Evolutionary conservation across 495 filamentous ascomycete genomes (phyloP).

Genomic region (Talaromyces wortmannii): DNA sequence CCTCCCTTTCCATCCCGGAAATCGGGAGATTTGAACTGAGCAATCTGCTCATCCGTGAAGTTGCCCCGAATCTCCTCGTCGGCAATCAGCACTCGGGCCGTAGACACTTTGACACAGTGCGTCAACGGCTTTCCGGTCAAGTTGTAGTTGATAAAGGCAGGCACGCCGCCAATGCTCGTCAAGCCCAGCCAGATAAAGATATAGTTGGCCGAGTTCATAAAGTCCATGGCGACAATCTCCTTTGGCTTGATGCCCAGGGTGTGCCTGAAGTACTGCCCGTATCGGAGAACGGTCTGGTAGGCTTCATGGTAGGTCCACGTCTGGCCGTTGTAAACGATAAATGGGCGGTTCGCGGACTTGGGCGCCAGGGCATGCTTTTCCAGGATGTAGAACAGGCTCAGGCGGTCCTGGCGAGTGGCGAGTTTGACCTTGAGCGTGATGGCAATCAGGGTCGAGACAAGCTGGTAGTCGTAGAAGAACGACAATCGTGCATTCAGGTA

Average conservation of each 20-base stretch:
- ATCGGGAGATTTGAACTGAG: slow-evolving; percentile 29
- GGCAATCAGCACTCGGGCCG: slow-evolving; percentile 63
- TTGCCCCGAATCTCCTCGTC: slow-evolving; percentile 59
- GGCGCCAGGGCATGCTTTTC: slow-evolving; percentile 59
- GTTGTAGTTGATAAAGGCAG: slow-evolving; percentile 97
- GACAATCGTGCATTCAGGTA: slow-evolving; percentile 75
- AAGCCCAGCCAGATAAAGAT: slow-evolving; percentile 79
- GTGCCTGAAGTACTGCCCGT: slow-evolving; percentile 75
- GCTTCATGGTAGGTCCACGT: slow-evolving; percentile 76
- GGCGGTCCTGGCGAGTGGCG: slow-evolving; percentile 46
- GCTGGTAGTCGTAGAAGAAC: slow-evolving; percentile 55
- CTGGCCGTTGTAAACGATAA: slow-evolving; percentile 69
- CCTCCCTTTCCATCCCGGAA: slow-evolving; percentile 41
- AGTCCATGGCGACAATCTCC: slow-evolving; percentile 84
- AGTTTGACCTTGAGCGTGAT: slow-evolving; percentile 29
- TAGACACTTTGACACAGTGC: slow-evolving; percentile 71
- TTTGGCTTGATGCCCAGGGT: slow-evolving; percentile 60
- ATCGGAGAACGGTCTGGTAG: slow-evolving; percentile 68
- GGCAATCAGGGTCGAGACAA: slow-evolving; percentile 44
- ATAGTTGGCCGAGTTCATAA: slow-evolving; percentile 78
- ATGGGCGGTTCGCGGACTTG: slow-evolving; percentile 47
- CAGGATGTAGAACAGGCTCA: slow-evolving; percentile 76
- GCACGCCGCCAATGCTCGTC: slow-evolving; percentile 82
- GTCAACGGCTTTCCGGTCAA: slow-evolving; percentile 65
- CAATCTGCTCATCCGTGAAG: slow-evolving; percentile 40